phyloP scores from a whole-genome alignment of 345 rosid species.

The Eucalyptus urophylla region DNA sequence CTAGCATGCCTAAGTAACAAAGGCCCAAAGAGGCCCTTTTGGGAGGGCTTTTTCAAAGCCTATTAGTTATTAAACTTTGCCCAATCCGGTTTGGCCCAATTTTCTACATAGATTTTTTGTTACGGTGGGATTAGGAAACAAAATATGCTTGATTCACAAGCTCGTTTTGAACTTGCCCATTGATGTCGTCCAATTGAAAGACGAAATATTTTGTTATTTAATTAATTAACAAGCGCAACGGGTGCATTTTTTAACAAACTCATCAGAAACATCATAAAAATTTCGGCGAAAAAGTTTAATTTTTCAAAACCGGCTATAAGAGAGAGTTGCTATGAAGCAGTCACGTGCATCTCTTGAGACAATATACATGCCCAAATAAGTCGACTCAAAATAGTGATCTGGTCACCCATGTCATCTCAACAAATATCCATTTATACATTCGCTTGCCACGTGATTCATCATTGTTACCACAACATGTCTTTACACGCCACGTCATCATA shows the following conservation, averaged over 20 bases:
- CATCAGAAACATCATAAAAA: neutral
- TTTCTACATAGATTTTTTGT: neutral
- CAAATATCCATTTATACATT: neutral
- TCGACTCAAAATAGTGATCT: neutral
- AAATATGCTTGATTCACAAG: neutral
- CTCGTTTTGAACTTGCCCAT: neutral
- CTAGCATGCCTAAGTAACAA: neutral
- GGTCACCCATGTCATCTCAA: neutral
- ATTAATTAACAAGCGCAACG: neutral
- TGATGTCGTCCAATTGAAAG: neutral
- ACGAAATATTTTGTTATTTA: neutral
- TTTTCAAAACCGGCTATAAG: neutral
- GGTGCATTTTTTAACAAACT: neutral
- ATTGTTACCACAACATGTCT: neutral
- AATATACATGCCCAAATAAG: neutral
- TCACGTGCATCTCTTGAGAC: neutral
- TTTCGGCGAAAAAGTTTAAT: neutral
- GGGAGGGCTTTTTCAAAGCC: neutral
- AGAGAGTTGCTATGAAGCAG: neutral
- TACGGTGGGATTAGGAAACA: neutral
- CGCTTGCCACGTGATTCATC: neutral
- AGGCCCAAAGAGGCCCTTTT: neutral
- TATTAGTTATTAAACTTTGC: neutral
- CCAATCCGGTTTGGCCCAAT: neutral
- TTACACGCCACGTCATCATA: neutral